phyloP scores from a whole-genome alignment of 2,329 filamentous ascomycete species.

The Colletotrichum truncatum region DNA sequence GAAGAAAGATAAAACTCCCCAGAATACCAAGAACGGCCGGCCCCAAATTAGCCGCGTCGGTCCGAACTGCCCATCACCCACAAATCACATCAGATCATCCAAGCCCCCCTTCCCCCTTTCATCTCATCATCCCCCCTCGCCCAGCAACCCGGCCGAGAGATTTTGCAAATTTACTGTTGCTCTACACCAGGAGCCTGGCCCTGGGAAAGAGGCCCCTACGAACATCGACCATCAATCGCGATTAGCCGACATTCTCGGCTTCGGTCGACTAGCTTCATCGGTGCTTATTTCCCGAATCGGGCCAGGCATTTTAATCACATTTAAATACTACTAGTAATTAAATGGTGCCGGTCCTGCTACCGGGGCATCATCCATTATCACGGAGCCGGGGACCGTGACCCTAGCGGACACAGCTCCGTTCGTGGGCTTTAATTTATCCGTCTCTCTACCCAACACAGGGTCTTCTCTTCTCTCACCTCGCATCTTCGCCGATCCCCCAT shows the following conservation, averaged over 20 bases:
- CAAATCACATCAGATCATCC: constrained; percentile 15
- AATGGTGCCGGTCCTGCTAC: too few species aligned
- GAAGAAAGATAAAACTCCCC: not conserved
- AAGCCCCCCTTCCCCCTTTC: constrained; percentile 12
- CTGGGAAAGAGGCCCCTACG: not conserved
- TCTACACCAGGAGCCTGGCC: not conserved
- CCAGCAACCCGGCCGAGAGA: not conserved
- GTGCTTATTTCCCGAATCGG: not conserved
- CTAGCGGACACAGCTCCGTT: not conserved
- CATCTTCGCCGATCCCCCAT: not conserved
- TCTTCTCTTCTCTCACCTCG: not conserved
- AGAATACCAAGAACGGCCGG: not conserved
- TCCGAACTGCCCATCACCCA: constrained; percentile 9
- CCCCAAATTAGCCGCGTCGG: constrained; percentile 23
- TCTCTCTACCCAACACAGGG: not conserved
- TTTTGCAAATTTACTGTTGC: not conserved
- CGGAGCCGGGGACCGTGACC: not conserved
- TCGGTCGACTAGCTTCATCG: not conserved
- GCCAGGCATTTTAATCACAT: not conserved
- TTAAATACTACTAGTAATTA: not conserved
- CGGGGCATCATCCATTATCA: not conserved
- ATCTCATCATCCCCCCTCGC: constrained; percentile 7
- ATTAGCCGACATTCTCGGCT: not conserved
- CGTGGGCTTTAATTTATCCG: constrained; percentile 23
- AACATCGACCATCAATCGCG: not conserved